Percentiles rank a stretch among this genome's conserved stretches.
Evolutionary conservation across 805 yeast genomes (phyloP).

Genomic region (Lipomyces sp.): DNA sequence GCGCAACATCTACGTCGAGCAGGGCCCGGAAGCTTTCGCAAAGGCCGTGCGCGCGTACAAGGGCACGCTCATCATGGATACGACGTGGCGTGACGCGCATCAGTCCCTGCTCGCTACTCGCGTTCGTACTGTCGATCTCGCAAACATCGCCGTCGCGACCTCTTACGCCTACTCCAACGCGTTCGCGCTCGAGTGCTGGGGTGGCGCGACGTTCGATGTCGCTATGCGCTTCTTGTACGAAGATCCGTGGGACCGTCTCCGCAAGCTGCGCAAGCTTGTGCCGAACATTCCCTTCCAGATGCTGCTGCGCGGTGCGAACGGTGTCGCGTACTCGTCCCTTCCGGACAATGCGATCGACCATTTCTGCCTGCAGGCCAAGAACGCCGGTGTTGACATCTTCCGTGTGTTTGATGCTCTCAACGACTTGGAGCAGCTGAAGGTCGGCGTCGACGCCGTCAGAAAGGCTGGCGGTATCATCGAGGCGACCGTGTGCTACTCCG

Average conservation of each 20-base stretch:
- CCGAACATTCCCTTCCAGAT: conserved; percentile 99
- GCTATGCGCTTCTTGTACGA: conserved; percentile 97
- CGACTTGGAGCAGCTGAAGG: conserved; percentile 93
- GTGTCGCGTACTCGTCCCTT: conserved; percentile 95
- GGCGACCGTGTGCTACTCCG: conserved; percentile 97
- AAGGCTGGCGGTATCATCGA: conserved; percentile 99
- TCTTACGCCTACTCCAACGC: conserved; percentile 87
- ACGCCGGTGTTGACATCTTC: conserved; percentile 94
- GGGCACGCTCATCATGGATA: conserved; percentile 93
- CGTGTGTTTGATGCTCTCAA: conserved; percentile 97
- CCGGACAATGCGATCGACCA: conserved; percentile 99
- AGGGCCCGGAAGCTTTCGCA: conserved; percentile 90
- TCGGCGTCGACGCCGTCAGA: conserved; percentile 96
- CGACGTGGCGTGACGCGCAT: conserved; percentile 99
- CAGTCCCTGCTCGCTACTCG: conserved; percentile 96
- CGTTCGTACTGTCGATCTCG: conserved; percentile 88
- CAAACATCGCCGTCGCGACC: conserved; percentile 90
- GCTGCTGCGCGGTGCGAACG: conserved; percentile 98
- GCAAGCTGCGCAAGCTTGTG: conserved; percentile 79
- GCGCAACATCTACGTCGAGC: conserved; percentile 79
- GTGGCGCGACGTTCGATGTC: conserved; percentile 99
- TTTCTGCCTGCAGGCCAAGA: conserved; percentile 91
- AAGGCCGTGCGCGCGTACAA: conserved; percentile 75
- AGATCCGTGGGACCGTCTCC: conserved; percentile 97
- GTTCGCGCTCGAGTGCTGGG: conserved; percentile 98